Conservation (phyloP, 2,329 filamentous ascomycete species). For the Colletotrichum cereale region DNA sequence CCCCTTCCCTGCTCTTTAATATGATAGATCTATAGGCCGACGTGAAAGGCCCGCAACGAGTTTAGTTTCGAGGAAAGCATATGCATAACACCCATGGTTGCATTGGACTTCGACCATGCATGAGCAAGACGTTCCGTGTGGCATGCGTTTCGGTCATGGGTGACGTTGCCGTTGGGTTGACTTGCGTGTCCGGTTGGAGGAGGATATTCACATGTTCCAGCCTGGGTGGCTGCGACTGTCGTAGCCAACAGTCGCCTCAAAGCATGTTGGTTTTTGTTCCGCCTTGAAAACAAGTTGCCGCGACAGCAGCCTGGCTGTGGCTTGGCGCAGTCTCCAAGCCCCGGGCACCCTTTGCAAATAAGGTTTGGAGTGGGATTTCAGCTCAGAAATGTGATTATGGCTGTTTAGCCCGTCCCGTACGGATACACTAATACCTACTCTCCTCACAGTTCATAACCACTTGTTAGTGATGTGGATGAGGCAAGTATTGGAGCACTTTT, state of each 20-base stretch:
- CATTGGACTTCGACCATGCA: background rate
- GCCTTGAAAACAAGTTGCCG: constrained; percentile 2
- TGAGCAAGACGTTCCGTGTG: constrained; percentile 10
- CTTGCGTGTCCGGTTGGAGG: background rate
- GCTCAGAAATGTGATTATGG: constrained; percentile 1
- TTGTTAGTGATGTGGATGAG: too few relatives aligned
- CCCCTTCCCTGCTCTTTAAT: too few relatives aligned
- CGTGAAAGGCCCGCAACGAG: background rate
- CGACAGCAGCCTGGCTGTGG: background rate
- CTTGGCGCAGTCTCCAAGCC: constrained; percentile 16
- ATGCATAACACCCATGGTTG: background rate
- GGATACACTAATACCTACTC: too few relatives aligned
- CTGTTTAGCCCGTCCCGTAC: too few relatives aligned
- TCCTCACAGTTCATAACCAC: too few relatives aligned
- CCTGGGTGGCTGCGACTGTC: constrained; percentile 1
- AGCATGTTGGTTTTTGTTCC: constrained; percentile 1
- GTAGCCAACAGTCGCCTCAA: constrained; percentile 3
- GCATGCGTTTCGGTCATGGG: constrained; percentile 14
- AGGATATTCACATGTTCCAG: constrained; percentile 26
- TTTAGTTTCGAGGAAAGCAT: background rate
- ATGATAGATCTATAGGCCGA: background rate
- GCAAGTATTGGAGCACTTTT: too few relatives aligned
- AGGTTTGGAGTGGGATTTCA: constrained; percentile 23
- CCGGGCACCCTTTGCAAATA: background rate
- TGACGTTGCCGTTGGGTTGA: background rate